phyloP scores from a whole-genome alignment of 805 yeast genomes.

The Geotrichum ghanense region DNA sequence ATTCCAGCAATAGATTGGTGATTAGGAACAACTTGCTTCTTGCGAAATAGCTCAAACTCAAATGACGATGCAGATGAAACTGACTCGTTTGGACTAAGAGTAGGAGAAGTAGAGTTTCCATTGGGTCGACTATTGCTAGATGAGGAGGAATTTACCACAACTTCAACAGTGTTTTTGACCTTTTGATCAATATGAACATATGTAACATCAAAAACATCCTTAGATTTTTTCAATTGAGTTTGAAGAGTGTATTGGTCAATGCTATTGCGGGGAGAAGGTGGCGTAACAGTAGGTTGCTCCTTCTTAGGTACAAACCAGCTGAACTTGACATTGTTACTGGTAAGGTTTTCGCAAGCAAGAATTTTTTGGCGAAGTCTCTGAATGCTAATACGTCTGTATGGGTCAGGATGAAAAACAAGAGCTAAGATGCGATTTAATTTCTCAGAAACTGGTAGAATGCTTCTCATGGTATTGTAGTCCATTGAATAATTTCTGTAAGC shows the following conservation, averaged over 20 bases:
- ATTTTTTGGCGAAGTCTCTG: neutral
- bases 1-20: neutral
- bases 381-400: neutral
- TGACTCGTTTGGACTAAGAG: neutral
- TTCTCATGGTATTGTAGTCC: neutral
- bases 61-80: neutral
- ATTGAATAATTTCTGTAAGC: slow-evolving; percentile 1
- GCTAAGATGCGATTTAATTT: neutral
- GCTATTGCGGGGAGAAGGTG: neutral
- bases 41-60: neutral
- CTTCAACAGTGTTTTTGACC: neutral
- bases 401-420: slow-evolving; percentile 1
- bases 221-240: neutral
- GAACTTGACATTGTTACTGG: neutral
- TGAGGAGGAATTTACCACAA: neutral
- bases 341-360: neutral
- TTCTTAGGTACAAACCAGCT: neutral
- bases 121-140: neutral
- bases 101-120: neutral
- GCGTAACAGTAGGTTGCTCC: neutral
- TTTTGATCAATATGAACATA: neutral
- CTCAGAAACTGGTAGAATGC: slow-evolving; percentile 1
- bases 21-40: neutral
- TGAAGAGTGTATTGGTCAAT: neutral
- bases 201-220: neutral